These are phyloP conservation scores for Pyrenochaeta sp. DNA, from an alignment of 2,329 filamentous ascomycete species.

Conservation along the genomic window DNA sequence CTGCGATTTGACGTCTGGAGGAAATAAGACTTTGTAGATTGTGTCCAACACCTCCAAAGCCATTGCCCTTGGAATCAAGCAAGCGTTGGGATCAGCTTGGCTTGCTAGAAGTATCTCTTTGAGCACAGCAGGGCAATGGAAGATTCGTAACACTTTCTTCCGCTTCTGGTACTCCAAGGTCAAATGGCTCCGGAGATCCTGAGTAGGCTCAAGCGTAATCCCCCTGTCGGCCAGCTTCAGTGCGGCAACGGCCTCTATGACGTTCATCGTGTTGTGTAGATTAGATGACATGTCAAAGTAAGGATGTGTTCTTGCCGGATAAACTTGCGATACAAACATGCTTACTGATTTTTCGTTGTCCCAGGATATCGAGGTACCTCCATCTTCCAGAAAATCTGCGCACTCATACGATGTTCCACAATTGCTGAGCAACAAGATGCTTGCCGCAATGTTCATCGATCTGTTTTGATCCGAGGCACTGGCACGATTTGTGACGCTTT, in stretches of 20 bases:
- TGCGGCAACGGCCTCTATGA: not conserved
- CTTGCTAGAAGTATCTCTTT: constrained; percentile 10
- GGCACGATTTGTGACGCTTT: not conserved
- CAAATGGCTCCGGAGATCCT: constrained; percentile 10
- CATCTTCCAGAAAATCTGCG: constrained; percentile 3
- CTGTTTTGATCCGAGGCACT: constrained; percentile 2
- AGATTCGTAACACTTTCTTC: constrained; percentile 4
- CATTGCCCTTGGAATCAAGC: constrained; percentile 10
- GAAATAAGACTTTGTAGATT: constrained; percentile 16
- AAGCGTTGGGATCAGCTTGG: not conserved
- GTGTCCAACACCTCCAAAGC: constrained; percentile 16
- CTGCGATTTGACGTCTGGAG: constrained; percentile 10
- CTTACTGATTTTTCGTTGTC: not conserved
- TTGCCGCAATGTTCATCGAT: constrained; percentile 10
- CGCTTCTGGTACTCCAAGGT: not conserved
- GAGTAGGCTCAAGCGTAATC: constrained; percentile 1
- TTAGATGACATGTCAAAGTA: not conserved
- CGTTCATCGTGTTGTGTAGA: not conserved
- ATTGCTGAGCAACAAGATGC: constrained; percentile 7
- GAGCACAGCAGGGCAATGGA: constrained; percentile 12
- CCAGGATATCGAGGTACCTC: constrained; percentile 1
- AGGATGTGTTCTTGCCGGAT: not conserved
- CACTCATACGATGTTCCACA: not conserved
- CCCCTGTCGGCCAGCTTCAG: constrained; percentile 1
- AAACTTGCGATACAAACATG: constrained; percentile 4